Percentiles rank a stretch among this genome's conserved stretches.
phyloP scores from a whole-genome alignment of 176 grass and related monocot species.

The Hordeum marinum region DNA sequence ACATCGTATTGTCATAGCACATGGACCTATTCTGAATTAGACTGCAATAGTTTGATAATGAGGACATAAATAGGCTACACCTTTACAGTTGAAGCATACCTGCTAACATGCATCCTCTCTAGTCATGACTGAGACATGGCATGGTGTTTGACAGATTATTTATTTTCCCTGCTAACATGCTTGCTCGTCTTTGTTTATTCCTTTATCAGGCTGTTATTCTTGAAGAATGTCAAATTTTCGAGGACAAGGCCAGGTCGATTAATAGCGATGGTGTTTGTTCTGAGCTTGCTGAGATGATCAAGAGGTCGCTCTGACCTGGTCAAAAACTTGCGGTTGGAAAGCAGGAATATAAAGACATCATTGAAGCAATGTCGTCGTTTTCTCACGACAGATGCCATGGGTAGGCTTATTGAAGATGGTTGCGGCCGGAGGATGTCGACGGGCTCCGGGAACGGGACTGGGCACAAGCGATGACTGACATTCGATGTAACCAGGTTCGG shows the following conservation, averaged over 20 bases:
- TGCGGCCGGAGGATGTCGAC: no score
- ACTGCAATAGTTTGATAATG: background rate
- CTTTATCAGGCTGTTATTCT: background rate
- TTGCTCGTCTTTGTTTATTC: background rate
- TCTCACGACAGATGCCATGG: no score
- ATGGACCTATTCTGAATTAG: background rate
- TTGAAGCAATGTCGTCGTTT: no score
- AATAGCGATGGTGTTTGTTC: background rate
- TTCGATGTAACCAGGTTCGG: no score
- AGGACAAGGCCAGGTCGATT: background rate
- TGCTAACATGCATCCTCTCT: background rate
- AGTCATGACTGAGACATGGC: background rate
- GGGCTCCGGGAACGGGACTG: no score
- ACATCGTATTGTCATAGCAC: background rate
- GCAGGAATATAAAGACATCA: background rate
- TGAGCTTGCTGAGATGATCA: background rate
- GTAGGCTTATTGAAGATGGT: no score
- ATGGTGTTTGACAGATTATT: background rate
- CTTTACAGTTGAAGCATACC: background rate
- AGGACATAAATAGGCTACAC: background rate
- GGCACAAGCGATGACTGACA: no score
- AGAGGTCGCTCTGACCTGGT: background rate
- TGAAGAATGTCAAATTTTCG: background rate
- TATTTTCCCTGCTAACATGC: background rate
- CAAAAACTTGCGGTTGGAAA: slow-evolving; percentile 1